Evolutionary conservation across 2,329 filamentous ascomycete species (phyloP).

Genomic region (Aspergillus clavatus): DNA sequence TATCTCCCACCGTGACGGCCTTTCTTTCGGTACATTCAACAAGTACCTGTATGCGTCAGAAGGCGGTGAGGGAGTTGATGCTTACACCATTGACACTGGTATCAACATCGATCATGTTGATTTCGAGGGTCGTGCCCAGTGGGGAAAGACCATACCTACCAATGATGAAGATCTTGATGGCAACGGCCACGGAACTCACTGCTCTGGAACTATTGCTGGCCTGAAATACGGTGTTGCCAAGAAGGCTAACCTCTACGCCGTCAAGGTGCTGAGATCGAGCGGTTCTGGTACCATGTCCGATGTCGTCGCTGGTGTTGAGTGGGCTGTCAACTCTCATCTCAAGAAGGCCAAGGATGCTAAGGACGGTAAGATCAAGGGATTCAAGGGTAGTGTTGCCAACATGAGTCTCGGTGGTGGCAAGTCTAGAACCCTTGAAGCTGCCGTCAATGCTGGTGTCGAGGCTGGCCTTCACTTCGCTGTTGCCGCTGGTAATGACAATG

Average conservation of each 20-base stretch:
- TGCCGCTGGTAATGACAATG: constrained; percentile 97
- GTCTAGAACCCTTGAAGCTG: constrained; percentile 82
- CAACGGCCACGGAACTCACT: constrained; percentile 98
- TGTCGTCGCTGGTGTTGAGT: constrained; percentile 97
- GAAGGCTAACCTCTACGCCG: constrained; percentile 93
- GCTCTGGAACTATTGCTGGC: constrained; percentile 94
- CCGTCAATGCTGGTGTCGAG: constrained; percentile 88
- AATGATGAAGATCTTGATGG: constrained; percentile 86
- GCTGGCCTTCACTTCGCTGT: constrained; percentile 96
- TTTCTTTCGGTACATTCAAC: constrained; percentile 92
- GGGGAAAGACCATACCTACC: constrained; percentile 92
- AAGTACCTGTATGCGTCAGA: constrained; percentile 92
- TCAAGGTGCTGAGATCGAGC: constrained; percentile 97
- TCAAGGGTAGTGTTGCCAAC: constrained; percentile 99
- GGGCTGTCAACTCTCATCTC: constrained; percentile 73
- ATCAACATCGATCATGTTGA: constrained; percentile 92
- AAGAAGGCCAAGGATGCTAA: constrained; percentile 74
- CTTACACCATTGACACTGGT: constrained; percentile 97
- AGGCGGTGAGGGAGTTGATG: constrained; percentile 95
- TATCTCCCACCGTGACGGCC: constrained; percentile 85
- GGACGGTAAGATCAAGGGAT: constrained; percentile 85
- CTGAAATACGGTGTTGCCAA: constrained; percentile 99
- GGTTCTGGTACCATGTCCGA: constrained; percentile 98
- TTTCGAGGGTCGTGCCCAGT: constrained; percentile 90
- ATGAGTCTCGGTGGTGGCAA: constrained; percentile 99